Evolutionary conservation across 371 early-diverging fungal species (phyloP), one percentile per base, ranked within the genome.

Genomic region (Funneliformis caledonium): DNA sequence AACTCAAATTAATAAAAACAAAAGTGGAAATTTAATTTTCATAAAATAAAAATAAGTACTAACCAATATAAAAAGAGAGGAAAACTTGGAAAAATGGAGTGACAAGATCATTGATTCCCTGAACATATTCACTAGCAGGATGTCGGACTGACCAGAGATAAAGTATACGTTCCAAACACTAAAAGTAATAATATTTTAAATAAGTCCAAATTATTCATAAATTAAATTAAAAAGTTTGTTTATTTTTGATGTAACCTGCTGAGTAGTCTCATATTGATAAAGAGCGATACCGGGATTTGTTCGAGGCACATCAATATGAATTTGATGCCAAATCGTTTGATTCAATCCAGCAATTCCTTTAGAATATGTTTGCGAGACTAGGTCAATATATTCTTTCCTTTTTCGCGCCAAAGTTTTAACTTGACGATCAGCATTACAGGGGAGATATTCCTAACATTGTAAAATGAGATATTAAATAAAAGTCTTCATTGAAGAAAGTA

Each of bases 81-180:
- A 96, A 98, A 37, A 98, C 97, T 76, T 92, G 91, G 83, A 96
- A 94, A 81, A 99, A 98, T 4, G 99, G 98, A 50, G 97, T 96
- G 9, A 97, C 95, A 37, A 99, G 87, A 82, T 99, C 99, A 86
- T 99, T 98, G 85, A 99, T 99, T 1, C 99, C 99, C 85, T 99
- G 99, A 7, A 99, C 98, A 86, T 99, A 99, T 42, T 98, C 99
- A 83, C 96, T 93, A n/a, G 98, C 97, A 9, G 99, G 99, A 82
- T 98, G 99, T 48, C 98, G 89, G 16, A 96, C 96, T 0, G 99
- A 96, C 99, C 99, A 99, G 80, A 95, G 94, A 82, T 98, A 99
- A 37, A 99, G 88, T 48, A 98, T 93, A 19, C 98, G 89, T 83
- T 96, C 97, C 19, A 98, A 85, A 69, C 94, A 91, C 95, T 95